These are phyloP conservation scores for Exidia glandulosa DNA, from an alignment of 768 basidiomycete species.

Conservation along the genomic window DNA sequence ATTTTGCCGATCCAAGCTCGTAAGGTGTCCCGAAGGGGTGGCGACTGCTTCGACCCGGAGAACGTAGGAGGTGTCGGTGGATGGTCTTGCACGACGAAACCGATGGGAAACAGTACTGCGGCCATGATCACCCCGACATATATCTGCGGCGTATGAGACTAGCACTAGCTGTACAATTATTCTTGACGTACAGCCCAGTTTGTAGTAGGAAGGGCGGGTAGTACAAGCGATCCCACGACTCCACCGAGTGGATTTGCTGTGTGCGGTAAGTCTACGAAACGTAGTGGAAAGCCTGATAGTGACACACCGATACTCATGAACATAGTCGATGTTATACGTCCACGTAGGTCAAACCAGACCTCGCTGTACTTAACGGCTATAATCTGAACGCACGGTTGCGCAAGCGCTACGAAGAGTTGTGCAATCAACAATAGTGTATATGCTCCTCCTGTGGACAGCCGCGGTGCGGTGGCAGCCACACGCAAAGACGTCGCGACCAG, in stretches of 20 bases:
- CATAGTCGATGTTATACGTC: conserved; percentile 72
- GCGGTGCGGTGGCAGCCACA: conserved; percentile 52
- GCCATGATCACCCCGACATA: conserved; percentile 61
- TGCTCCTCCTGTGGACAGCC: conserved; percentile 38
- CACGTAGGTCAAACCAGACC: conserved; percentile 68
- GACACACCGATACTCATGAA: conserved; percentile 33
- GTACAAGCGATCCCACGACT: conserved; percentile 64
- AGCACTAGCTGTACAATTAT: neutral
- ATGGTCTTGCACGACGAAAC: conserved; percentile 44
- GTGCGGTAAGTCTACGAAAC: neutral
- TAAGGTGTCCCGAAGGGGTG: neutral
- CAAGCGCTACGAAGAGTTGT: conserved; percentile 57
- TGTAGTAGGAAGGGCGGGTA: conserved; percentile 45
- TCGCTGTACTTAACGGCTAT: conserved; percentile 74
- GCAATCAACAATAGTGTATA: conserved; percentile 61
- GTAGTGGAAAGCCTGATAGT: conserved; percentile 26
- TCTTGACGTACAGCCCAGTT: conserved; percentile 43
- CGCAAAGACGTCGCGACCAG: conserved; percentile 66
- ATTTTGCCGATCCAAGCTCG: conserved; percentile 7
- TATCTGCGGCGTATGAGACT: conserved; percentile 30
- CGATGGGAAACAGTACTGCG: conserved; percentile 46
- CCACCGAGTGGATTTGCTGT: conserved; percentile 60
- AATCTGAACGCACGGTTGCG: conserved; percentile 67
- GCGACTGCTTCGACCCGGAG: neutral
- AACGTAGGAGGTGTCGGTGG: conserved; percentile 63